These are phyloP conservation scores for Geranium rotundifolium DNA, from an alignment of 345 rosid genomes.

Conservation along the genomic window DNA sequence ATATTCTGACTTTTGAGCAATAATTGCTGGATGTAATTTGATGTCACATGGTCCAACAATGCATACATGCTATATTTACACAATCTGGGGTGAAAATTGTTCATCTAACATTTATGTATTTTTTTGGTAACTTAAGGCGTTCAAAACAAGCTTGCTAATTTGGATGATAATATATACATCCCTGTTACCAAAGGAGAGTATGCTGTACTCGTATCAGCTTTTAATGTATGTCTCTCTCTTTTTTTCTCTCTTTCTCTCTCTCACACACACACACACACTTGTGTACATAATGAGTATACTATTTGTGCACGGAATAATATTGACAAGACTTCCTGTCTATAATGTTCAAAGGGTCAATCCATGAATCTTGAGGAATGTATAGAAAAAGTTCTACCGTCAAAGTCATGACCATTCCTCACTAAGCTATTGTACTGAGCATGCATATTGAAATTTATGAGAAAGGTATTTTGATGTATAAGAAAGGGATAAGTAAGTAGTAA, in stretches of 20 bases:
- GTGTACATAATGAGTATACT: not conserved
- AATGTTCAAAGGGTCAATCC: not conserved
- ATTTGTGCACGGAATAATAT: not conserved
- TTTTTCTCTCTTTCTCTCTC: not conserved
- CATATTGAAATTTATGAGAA: too few species aligned
- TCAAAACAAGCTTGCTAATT: slow-evolving; percentile 65
- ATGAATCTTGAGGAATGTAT: not conserved
- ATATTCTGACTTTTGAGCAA: too few species aligned
- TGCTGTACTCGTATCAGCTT: slow-evolving; percentile 61
- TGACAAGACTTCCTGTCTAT: not conserved
- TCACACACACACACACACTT: not conserved
- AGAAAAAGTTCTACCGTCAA: not conserved
- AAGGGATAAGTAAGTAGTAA: too few species aligned
- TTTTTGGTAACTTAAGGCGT: slow-evolving; percentile 42
- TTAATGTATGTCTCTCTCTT: slow-evolving; percentile 40
- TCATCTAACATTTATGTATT: slow-evolving; percentile 10
- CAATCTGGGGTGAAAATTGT: not conserved
- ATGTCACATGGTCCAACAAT: too few species aligned
- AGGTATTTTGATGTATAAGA: too few species aligned
- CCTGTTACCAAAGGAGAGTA: slow-evolving; percentile 75
- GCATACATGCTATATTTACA: not conserved
- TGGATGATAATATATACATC: slow-evolving; percentile 73
- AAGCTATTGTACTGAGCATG: too few species aligned
- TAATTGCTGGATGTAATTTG: not conserved
- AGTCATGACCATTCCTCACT: too few species aligned